A percentile compares a stretch with the other conserved stretches of the same genome.
Evolutionary conservation across 2,329 filamentous ascomycete species (phyloP).

Genomic region (Colletotrichum tropicale): DNA sequence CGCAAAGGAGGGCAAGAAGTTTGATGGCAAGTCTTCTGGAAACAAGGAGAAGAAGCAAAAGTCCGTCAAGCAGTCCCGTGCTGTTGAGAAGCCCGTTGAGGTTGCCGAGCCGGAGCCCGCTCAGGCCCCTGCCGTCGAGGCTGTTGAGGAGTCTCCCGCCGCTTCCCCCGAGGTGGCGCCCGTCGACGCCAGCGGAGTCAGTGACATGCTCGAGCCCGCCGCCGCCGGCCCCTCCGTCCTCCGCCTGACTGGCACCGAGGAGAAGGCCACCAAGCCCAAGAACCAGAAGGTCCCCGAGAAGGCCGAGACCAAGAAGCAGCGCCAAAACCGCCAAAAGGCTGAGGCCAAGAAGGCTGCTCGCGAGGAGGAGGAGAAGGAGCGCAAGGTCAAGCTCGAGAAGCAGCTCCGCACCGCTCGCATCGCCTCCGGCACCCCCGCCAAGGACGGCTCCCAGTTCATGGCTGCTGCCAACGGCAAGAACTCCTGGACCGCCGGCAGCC

Average conservation of each 20-base stretch:
- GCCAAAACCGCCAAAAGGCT: slow-evolving; percentile 88
- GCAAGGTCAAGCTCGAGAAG: slow-evolving; percentile 78
- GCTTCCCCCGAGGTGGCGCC: slow-evolving; percentile 66
- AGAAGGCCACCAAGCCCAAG: slow-evolving; percentile 68
- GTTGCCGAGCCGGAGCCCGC: slow-evolving; percentile 67
- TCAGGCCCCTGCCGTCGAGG: slow-evolving; percentile 71
- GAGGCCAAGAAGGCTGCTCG: slow-evolving; percentile 78
- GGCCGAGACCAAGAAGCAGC: slow-evolving; percentile 90
- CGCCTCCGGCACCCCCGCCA: slow-evolving; percentile 80
- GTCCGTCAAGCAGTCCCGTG: slow-evolving; percentile 73
- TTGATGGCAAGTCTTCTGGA: slow-evolving; percentile 55
- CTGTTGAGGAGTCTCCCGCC: slow-evolving; percentile 68
- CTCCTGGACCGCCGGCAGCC: slow-evolving; percentile 46
- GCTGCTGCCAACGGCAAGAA: slow-evolving; percentile 45
- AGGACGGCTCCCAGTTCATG: slow-evolving; percentile 73
- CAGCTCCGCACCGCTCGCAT: slow-evolving; percentile 83
- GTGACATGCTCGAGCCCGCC: slow-evolving; percentile 87
- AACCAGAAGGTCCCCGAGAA: slow-evolving; percentile 67
- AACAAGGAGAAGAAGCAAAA: slow-evolving; percentile 70
- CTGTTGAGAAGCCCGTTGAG: slow-evolving; percentile 51
- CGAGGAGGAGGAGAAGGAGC: slow-evolving; percentile 79
- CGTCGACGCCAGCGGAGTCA: slow-evolving; percentile 71
- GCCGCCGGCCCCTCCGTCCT: slow-evolving; percentile 74
- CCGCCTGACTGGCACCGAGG: slow-evolving; percentile 72
- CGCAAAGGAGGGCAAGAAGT: slow-evolving; percentile 72